Evolutionary conservation across 1,284 basidiomycete genomes (phyloP), one percentile per base, ranked within the genome.

Genomic region (Wolfiporia cocos): DNA sequence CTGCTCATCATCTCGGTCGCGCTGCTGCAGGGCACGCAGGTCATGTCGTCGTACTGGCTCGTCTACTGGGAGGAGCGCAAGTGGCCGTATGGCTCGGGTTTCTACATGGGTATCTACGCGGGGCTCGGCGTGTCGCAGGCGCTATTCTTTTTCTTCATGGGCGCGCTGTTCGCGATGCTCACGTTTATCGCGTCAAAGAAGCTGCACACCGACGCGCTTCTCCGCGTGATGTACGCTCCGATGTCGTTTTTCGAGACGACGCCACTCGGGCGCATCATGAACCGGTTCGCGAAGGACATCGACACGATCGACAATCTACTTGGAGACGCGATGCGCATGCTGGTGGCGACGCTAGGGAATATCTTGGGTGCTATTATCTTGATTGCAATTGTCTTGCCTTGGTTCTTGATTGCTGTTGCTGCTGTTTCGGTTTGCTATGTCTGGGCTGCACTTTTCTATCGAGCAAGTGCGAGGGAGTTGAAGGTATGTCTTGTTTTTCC

Each of bases 161-260:
- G 81, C 15, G 56, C 64, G 17, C 60, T 64, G 32, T 76, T 82
- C 50, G 73, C 75, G 0, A 44, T 76, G 35, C 57, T 83, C 39
- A 74, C 79, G 15, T 91, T 80, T 58, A 81, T 80, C 56, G 83
- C 88, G 0, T 78, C 75, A 19, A 67, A 67, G 38, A 52, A 56
- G 4, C 58, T 84, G 22, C 78, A 82, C 52, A 53, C 60, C 14
- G 61, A 57, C 41, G 78, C 85, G 1, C 79, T 87, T 43, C 61
- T 67, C 4, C 72, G 80, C 22, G 72, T 90, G 31, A 74, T 81
- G 66, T 72, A 78, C 50, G 83, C 86, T 1, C 90, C 90, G 0
- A 91, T 91, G 81, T 78, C 78, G 4, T 92, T 92, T 70, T 93
- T 92, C 56, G 92, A 94, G 58, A 92, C 89, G 0, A 92, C 89